phyloP scores from a whole-genome alignment of 2,329 filamentous ascomycete genomes.

The Leptographium lundbergii region DNA sequence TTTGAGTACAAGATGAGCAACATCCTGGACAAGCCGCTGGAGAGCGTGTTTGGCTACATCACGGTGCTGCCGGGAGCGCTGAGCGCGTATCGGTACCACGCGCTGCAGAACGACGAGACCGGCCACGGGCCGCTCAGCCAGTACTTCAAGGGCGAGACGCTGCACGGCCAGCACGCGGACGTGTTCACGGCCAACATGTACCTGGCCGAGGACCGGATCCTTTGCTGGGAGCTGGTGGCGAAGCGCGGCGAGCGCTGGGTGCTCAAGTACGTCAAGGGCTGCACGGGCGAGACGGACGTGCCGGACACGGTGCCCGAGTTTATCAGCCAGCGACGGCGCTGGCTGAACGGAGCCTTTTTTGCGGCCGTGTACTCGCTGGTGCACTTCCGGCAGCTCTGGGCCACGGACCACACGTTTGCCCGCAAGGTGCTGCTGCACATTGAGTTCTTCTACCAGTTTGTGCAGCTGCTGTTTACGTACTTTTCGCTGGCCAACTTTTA shows the following conservation, averaged over 20 bases:
- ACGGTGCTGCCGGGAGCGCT: slow-evolving; percentile 91
- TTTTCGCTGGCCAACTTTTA: slow-evolving; percentile 99
- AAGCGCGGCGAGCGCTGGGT: slow-evolving; percentile 95
- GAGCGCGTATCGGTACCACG: slow-evolving; percentile 90
- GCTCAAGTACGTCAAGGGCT: slow-evolving; percentile 92
- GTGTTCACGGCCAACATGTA: slow-evolving; percentile 75
- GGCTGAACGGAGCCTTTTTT: slow-evolving; percentile 98
- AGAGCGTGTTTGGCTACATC: slow-evolving; percentile 97
- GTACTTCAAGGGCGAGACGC: slow-evolving; percentile 97
- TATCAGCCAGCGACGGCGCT: slow-evolving; percentile 87
- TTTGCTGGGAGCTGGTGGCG: slow-evolving; percentile 91
- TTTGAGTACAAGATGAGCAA: slow-evolving; percentile 99
- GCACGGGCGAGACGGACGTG: slow-evolving; percentile 94
- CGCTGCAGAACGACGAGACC: slow-evolving; percentile 89
- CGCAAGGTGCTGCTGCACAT: slow-evolving; percentile 88
- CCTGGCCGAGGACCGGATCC: slow-evolving; percentile 75
- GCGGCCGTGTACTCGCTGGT: slow-evolving; percentile 95
- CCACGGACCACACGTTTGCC: slow-evolving; percentile 77
- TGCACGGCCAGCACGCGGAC: slow-evolving; percentile 79
- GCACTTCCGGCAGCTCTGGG: slow-evolving; percentile 87
- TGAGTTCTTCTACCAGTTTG: slow-evolving; percentile 89
- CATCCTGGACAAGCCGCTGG: slow-evolving; percentile 91
- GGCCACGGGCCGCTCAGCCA: slow-evolving; percentile 91
- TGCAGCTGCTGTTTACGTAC: slow-evolving; percentile 89
- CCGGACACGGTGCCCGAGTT: slow-evolving; percentile 95